Conservation (phyloP, 805 yeast species). For the Grigorovia jiainica region DNA sequence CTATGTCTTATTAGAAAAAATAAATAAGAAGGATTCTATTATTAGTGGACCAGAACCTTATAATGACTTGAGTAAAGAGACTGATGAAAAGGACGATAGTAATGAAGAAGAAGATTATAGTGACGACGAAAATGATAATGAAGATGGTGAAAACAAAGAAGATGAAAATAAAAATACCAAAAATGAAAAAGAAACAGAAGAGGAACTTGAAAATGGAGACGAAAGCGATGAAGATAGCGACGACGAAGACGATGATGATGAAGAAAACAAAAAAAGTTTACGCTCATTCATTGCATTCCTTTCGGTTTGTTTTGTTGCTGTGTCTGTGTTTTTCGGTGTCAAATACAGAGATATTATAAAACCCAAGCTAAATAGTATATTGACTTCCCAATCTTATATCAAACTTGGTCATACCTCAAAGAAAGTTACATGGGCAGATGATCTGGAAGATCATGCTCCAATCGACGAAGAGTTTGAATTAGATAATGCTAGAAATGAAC, state of each 20-base stretch:
- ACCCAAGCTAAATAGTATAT: constrained; percentile 4
- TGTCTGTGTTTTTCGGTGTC: not conserved
- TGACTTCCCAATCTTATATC: constrained; percentile 3
- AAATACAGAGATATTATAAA: constrained; percentile 8
- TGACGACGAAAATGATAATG: constrained; percentile 17
- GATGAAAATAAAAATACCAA: constrained; percentile 9
- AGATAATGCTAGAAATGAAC: not conserved
- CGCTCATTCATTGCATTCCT: not conserved
- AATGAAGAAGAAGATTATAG: constrained; percentile 46
- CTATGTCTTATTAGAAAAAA: constrained; percentile 46
- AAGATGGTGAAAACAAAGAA: constrained; percentile 8
- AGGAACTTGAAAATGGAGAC: constrained; percentile 38
- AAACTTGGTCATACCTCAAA: constrained; percentile 17
- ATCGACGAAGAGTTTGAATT: constrained; percentile 18
- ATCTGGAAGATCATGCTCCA: constrained; percentile 17
- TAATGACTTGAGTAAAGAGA: constrained; percentile 39
- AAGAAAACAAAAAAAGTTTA: not conserved
- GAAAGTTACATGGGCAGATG: constrained; percentile 33
- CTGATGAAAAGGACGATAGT: constrained; percentile 32
- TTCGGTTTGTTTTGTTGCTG: not conserved
- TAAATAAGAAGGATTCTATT: constrained; percentile 41
- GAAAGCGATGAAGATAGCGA: constrained; percentile 44
- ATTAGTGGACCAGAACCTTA: constrained; percentile 29
- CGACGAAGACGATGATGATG: constrained; percentile 8
- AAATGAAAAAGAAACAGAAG: constrained; percentile 38